Evolutionary conservation across 2,329 filamentous ascomycete genomes (phyloP), one percentile per base, ranked within the genome.

Genomic region (Mycosphaerella sp.): DNA sequence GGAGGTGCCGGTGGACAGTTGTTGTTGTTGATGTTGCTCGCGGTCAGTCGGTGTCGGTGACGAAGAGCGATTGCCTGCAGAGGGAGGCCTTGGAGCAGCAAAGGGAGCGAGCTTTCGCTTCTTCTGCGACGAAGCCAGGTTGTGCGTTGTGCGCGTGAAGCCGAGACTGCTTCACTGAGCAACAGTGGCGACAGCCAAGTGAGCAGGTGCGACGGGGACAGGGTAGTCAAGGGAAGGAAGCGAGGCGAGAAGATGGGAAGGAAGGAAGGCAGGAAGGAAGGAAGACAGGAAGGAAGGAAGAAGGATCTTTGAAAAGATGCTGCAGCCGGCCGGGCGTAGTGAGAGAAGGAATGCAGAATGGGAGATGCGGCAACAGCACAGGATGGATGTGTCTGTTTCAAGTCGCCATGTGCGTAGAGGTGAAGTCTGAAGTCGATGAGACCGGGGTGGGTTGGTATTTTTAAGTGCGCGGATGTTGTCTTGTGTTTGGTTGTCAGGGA

Each of bases 61-160:
- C 28, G 30, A 49, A 41, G 45, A 49, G 39, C 27, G 45, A 34
- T 41, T 27, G 45, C 35, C 37, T 21, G 34, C 12, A 14, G 36
- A 35, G 28, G 45, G 32, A 35, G 45, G 34, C 13, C 35, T 44
- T 16, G 41, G n/a, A 44, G 47, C 36, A 18, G 47, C 50, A 36
- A 67, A 61, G 42, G 65, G 63, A 61, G 65, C 69, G 56, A 71
- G 69, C 70, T 71, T 75, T 57, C 72, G 71, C 67, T 74, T 75
- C 69, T 75, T 75, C 54, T 59, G 54, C 49, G 56, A 60, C 50
- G 59, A 60, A 57, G 59, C 59, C 59, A 56, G 57, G 50, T 43
- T 61, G 45, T 16, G 45, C 18, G 45, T 41, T 12, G 18, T 34
- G 30, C 30, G 30, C 30, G 30, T 46, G 44, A 46, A 46, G 44